Conservation (phyloP, 225 moss, liverwort and hornwort species). For the Pseudisothecium myosuroides region DNA sequence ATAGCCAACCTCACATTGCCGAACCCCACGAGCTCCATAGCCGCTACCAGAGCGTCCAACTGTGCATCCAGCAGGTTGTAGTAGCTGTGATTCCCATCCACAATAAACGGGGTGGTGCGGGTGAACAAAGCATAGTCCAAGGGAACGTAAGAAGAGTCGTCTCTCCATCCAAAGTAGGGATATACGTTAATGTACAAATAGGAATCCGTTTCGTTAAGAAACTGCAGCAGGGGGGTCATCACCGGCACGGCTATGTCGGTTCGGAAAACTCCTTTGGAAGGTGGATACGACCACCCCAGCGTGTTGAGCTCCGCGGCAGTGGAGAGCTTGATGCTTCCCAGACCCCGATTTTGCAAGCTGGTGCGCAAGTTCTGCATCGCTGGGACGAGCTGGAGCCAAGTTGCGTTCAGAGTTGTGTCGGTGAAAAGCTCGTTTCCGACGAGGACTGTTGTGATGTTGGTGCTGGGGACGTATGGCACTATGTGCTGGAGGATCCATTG, state of each 20-base stretch:
- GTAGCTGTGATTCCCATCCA: slow-evolving; percentile 41
- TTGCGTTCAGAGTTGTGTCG: slow-evolving; percentile 2
- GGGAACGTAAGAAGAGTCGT: slow-evolving; percentile 41
- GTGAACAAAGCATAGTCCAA: slow-evolving; percentile 56
- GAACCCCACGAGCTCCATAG: slow-evolving; percentile 44
- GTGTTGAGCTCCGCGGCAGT: slow-evolving; percentile 47
- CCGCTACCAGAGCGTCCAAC: slow-evolving; percentile 53
- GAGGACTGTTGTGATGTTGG: slow-evolving; percentile 31
- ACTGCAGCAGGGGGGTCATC: slow-evolving; percentile 42
- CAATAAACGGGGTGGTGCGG: slow-evolving; percentile 28
- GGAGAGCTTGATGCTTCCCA: slow-evolving; percentile 24
- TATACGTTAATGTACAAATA: slow-evolving; percentile 55
- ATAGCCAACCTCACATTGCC: slow-evolving; percentile 40
- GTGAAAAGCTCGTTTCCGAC: slow-evolving; percentile 47
- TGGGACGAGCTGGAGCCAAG: slow-evolving; percentile 38
- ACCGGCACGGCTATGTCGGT: slow-evolving; percentile 36
- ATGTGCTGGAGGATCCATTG: slow-evolving; percentile 29
- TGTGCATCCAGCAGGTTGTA: slow-evolving; percentile 60
- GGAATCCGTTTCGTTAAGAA: slow-evolving; percentile 34
- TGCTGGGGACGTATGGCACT: slow-evolving; percentile 23
- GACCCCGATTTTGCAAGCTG: slow-evolving; percentile 6
- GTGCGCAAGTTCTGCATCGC: slow-evolving; percentile 26
- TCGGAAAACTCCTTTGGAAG: slow-evolving; percentile 36
- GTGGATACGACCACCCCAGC: slow-evolving; percentile 37
- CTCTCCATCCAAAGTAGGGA: slow-evolving; percentile 71